Evolutionary conservation across 2,329 filamentous ascomycete species (phyloP), one percentile per base, ranked within the genome.

Genomic region (Calonectria leucothoes): DNA sequence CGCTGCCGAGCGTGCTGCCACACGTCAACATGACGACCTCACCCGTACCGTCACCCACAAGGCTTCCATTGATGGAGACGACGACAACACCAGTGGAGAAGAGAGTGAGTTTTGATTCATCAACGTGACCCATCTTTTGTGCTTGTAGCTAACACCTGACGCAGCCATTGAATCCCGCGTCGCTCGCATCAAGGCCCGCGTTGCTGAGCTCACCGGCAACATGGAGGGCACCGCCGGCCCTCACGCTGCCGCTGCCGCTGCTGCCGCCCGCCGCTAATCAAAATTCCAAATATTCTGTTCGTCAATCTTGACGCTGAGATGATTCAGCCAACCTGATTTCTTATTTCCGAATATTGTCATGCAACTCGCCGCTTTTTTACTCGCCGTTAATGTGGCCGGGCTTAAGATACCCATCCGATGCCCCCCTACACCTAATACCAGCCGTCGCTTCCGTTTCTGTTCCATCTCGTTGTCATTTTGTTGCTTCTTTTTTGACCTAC

Each of bases 101-200:
- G 96, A 98, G 89, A 97, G 94, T 95, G 88, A 90, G 94, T 93
- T 23, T 3, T 35, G 1, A 25, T 4, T 66, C 4, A n/a, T 48
- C 7, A 1, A 20, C 17, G 3, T 20, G 15, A n/a, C 33, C 42
- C 29, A 12, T 25, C n/a, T n/a, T n/a, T 39, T 27, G 6, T 17
- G 31, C 64, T 20, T 15, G 66, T 35, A 63, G 35, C 82, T 84
- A 57, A 85, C 74, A 2, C 64, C 52, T 51, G 15, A 29, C 68
- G n/a, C 78, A 97, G 95, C 96, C 42, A 98, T 98, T 81, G 97
- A 99, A 85, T 96, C 95, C 63, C 94, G 97, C 77, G 97, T 98
- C 73, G 97, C 97, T 63, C 94, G 97, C 76, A 99, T 99, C 90
- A 98, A 98, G 87, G 97, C 97, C 73, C 93, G 97, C 75, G 97